Base-by-base conservation (phyloP, 139 green algal species). In the Chlamydomonas eustigma region DNA sequence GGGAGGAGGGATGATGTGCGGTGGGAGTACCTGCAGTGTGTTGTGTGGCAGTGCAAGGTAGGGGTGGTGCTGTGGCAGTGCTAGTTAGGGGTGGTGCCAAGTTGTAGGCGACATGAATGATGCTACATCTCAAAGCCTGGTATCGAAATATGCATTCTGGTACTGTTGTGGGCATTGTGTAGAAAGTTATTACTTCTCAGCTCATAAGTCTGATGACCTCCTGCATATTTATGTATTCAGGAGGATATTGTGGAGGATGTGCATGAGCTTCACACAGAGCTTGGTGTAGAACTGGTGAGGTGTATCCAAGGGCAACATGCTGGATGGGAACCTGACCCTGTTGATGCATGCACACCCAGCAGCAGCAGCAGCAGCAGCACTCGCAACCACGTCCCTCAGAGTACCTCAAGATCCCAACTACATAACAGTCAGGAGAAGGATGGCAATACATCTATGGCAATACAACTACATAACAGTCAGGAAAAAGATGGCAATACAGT, bases 251-350 rank as follows among this genome's bases (percentile, higher is more conserved):
- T n/a, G n/a, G n/a, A n/a, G n/a, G n/a, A n/a, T n/a, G n/a, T n/a
- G n/a, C n/a, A n/a, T n/a, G n/a, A n/a, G 0, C 33, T 91, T 18
- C 88, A 93, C 72, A 93, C 87, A 0, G 85, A 94, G 83, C 84
- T 94, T 25, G 87, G 81, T 0, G 39, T 81, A 1, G 82, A 81
- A 72, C 81, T 92, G 34, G 74, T 77, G 32, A 79, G 80, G 18
- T 76, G 51, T 35, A 32, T 76, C 4, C 38, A 58, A 50, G 8
- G 18, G 66, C 66, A 73, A 34, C 30, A 34, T 32, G 6, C 22
- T 24, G 58, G 58, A 28, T 24, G 25, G 6, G 25, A 70, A 28
- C 6, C 32, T 5, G 58, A 8, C 5, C 5, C 32, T 5, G n/a
- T 8, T 24, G n/a, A n/a, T n/a, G n/a, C n/a, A n/a, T n/a, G n/a